Base-by-base conservation (phyloP, 2,329 filamentous ascomycete genomes). In the Trichoderma afroharzianum region DNA sequence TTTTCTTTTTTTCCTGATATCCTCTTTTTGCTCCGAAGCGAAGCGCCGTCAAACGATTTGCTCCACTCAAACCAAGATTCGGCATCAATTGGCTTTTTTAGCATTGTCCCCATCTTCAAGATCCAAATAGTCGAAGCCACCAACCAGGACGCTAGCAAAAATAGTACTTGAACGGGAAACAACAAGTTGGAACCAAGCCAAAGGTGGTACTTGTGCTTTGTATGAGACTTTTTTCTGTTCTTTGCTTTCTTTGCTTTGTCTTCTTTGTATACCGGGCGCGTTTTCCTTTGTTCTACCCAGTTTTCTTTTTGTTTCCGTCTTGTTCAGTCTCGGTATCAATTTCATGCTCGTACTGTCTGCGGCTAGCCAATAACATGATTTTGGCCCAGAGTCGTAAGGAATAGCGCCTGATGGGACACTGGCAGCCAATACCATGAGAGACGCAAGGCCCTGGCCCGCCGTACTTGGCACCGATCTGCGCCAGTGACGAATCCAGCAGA, bases 401-500 rank as follows among this genome's bases (percentile, higher is more conserved):
- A 57, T 26, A 58, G 63, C 63, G 50, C 50, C 63, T 67, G 63
- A 57, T 67, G 63, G 39, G 28, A 39, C 32, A 6, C 50, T 30
- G 47, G 21, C 14, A 28, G 24, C 61, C 24, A 63, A n/a, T 39
- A 26, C 36, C 5, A 39, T 36, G 7, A 21, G 18, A 47, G 63
- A 21, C 11, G 64, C 36, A 68, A 36, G 36, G 55, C 55, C 63
- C 47, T 69, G 12, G 66, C 24, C 32, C 21, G 4, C 66, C 57
- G 21, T 61, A 53, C 57, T 61, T 26, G 57, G 66, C 57, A 59
- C n/a, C 66, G 66, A 69, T 69, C 66, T 69, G 39, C 66, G n/a
- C 55, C 66, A 59, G 55, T 68, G 66, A 68, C 66, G 66, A 68
- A 50, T 68, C 26, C 66, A 68, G 66, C 66, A 68, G 66, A 30